Conservation (phyloP, 2,329 filamentous ascomycete species). For the Ascochyta fabae region DNA sequence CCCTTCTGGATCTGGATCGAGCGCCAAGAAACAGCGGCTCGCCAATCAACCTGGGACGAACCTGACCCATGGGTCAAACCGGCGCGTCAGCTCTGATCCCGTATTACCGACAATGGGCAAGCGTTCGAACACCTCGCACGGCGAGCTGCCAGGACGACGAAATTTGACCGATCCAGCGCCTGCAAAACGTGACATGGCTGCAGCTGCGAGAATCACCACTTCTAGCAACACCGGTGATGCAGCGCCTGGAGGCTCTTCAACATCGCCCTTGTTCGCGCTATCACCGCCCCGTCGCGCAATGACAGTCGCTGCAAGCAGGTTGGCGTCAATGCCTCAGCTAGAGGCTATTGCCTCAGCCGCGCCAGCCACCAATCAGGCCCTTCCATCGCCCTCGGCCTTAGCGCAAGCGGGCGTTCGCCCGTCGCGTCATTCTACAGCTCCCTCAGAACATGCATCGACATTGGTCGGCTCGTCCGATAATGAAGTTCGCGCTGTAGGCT, state of each 20-base stretch:
- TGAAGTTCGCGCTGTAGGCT: conserved; percentile 68
- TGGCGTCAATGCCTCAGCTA: conserved; percentile 43
- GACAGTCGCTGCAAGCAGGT: conserved; percentile 30
- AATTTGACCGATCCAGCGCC: conserved; percentile 44
- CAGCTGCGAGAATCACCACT: conserved; percentile 32
- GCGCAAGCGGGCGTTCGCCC: conserved; percentile 49
- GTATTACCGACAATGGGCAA: conserved; percentile 48
- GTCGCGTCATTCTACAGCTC: conserved; percentile 61
- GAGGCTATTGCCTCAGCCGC: conserved; percentile 39
- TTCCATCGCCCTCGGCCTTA: conserved; percentile 42
- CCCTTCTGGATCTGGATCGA: conserved; percentile 45
- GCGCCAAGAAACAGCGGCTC: conserved; percentile 48
- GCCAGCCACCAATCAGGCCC: conserved; percentile 41
- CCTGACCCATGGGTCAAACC: conserved; percentile 39
- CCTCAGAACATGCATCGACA: conserved; percentile 68
- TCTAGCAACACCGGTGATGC: conserved; percentile 20
- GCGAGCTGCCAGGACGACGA: conserved; percentile 48
- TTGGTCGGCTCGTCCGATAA: conserved; percentile 71
- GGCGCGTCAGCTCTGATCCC: conserved; percentile 43
- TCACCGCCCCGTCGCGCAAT: conserved; percentile 18
- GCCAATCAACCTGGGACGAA: conserved; percentile 25
- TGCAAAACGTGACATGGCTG: conserved; percentile 39
- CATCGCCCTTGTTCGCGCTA: conserved; percentile 33
- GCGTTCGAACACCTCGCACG: conserved; percentile 40
- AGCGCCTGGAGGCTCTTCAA: conserved; percentile 25